Evolutionary conservation across 139 green algal species (phyloP), one percentile per base, ranked within the genome.

Genomic region (Picochlorum sp.): DNA sequence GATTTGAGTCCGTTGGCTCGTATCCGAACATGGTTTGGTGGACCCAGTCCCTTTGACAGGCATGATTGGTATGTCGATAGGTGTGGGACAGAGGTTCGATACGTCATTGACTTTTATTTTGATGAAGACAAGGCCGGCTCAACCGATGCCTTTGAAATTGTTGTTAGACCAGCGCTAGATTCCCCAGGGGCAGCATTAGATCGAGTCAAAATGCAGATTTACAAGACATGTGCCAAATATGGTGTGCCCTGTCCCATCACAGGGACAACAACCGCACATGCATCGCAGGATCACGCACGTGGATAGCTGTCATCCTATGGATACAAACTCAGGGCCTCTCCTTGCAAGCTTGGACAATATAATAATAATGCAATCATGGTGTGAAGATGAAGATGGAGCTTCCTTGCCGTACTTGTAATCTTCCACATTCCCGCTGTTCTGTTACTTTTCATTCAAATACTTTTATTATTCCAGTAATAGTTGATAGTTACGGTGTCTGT

Each of bases 51-150:
- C 1, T 97, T 97, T 79, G 91, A 97, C 77, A 80, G 91, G 9
- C 91, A 96, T 67, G 90, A 96, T 72, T 97, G 90, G 88, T 86
- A 83, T n/a, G 77, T 96, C n/a, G 90, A 96, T 73, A 61, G 85
- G 14, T 84, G 73, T 63, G 91, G 90, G 2, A 21, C 78, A 54
- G 80, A 93, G 66, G 87, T 97, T 31, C 83, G 91, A 16, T 97
- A 97, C 76, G 79, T 97, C 38, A 96, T 97, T 49, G 91, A 97
- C 72, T 97, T 96, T 70, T 97, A 97, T 72, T 96, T 92, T 66
- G 78, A 95, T 72, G 91, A 97, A 37, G 75, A 90, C 37, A 91
- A 89, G 56, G 90, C 90, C 18, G 91, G 63, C 11, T 68, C 44
- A 4, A 50, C 63, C 6, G 51, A 92, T 74, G 88, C 88, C 0